A percentile compares a stretch with the other conserved stretches of the same genome.
These are phyloP conservation scores for Camelina laxa DNA, from an alignment of 345 rosid genomes.

Conservation along the genomic window DNA sequence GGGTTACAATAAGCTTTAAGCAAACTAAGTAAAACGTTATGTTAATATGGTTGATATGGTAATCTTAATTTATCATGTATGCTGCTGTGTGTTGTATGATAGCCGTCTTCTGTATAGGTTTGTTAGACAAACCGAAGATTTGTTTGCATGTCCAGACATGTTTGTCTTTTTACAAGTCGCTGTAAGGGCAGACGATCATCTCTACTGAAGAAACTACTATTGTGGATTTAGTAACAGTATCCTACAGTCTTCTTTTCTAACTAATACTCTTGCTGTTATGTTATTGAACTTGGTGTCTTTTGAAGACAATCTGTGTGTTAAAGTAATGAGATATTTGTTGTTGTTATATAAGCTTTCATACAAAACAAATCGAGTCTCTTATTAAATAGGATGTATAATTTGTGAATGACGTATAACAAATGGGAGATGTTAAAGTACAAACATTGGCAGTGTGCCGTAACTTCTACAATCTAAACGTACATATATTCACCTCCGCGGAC, in stretches of 20 bases:
- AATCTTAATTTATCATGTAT: conserved; percentile 13
- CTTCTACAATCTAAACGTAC: conserved; percentile 57
- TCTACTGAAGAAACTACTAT: conserved; percentile 9
- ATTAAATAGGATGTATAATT: background rate
- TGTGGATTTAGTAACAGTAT: conserved; percentile 10
- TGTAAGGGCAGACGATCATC: background rate
- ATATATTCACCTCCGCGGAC: conserved; percentile 90
- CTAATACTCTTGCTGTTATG: conserved; percentile 24
- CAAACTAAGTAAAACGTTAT: background rate
- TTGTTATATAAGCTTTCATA: conserved; percentile 2
- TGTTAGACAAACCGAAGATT: conserved; percentile 23
- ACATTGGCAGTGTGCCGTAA: background rate
- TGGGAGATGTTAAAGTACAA: background rate
- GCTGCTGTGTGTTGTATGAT: conserved; percentile 31
- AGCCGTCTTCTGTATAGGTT: conserved; percentile 22
- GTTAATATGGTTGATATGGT: conserved; percentile 11
- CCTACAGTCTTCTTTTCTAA: background rate
- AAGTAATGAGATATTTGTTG: background rate
- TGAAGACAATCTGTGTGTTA: conserved; percentile 1
- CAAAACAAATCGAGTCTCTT: background rate
- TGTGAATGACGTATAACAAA: conserved; percentile 12
- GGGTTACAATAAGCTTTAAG: background rate
- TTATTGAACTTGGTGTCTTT: conserved; percentile 6
- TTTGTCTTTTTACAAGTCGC: conserved; percentile 3
- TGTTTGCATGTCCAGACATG: conserved; percentile 32